Percentiles rank a stretch among this genome's conserved stretches.
Conservation (phyloP, 2,329 filamentous ascomycete genomes). For the Colletotrichum tropicicola region DNA sequence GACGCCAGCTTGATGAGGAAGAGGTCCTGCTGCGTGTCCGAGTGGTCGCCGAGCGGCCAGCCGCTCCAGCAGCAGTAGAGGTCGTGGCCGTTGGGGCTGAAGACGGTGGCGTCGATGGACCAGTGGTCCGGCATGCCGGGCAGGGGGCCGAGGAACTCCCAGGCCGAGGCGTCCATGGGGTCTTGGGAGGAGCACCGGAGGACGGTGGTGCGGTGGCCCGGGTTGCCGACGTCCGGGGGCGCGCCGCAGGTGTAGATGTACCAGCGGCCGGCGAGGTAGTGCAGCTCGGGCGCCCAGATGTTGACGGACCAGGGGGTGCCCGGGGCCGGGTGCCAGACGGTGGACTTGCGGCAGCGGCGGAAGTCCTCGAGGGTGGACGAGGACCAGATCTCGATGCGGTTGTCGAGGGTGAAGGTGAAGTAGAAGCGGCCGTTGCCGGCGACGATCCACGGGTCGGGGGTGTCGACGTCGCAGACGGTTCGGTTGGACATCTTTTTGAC, state of each 20-base stretch:
- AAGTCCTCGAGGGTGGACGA: constrained; percentile 42
- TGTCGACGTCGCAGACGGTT: constrained; percentile 37
- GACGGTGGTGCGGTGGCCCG: constrained; percentile 52
- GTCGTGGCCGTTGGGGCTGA: constrained; percentile 53
- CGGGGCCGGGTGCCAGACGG: constrained; percentile 35
- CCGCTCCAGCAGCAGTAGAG: constrained; percentile 63
- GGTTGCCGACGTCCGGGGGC: constrained; percentile 52
- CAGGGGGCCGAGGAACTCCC: constrained; percentile 60
- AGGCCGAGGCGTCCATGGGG: constrained; percentile 53
- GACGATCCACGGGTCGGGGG: constrained; percentile 42
- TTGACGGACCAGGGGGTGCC: constrained; percentile 32
- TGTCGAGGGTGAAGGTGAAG: constrained; percentile 42
- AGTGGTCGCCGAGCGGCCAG: constrained; percentile 46
- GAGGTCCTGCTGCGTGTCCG: constrained; percentile 23
- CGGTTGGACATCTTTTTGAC: constrained; percentile 38
- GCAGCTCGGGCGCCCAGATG: constrained; percentile 36
- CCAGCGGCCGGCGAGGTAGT: constrained; percentile 33
- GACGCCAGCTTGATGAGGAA: constrained; percentile 44
- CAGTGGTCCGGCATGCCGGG: constrained; percentile 56
- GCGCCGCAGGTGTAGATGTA: constrained; percentile 50
- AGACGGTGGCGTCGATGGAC: constrained; percentile 63
- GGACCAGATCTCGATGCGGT: constrained; percentile 45
- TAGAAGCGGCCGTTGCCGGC: constrained; percentile 37
- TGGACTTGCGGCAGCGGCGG: constrained; percentile 33
- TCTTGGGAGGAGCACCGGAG: constrained; percentile 51